Conservation (phyloP, 495 filamentous ascomycete species). For the Penicillium riverlandense region DNA sequence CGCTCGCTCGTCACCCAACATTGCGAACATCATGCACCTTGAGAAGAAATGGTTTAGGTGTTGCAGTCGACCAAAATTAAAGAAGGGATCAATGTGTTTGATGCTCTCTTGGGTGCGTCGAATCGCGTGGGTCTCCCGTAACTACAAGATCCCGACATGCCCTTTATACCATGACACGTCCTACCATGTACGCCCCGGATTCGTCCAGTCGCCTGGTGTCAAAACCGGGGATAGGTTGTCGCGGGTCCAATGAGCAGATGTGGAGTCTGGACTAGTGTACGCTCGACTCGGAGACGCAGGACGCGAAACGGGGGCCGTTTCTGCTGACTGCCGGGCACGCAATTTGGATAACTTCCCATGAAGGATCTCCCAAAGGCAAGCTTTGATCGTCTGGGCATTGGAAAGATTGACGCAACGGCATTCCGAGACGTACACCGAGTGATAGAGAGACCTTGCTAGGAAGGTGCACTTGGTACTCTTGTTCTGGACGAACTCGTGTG, state of each 20-base stretch:
- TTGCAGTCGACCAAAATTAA: not conserved
- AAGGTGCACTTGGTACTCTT: too few species aligned
- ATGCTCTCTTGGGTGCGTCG: not conserved
- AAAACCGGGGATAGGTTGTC: not conserved
- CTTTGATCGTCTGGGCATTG: too few species aligned
- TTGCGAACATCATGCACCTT: not conserved
- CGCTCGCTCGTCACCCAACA: not conserved
- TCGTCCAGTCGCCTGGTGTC: not conserved
- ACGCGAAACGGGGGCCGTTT: not conserved
- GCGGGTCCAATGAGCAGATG: not conserved
- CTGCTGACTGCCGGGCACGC: not conserved
- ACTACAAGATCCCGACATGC: not conserved
- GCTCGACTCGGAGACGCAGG: not conserved
- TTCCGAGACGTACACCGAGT: too few species aligned
- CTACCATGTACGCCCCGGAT: not conserved
- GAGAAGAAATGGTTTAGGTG: not conserved
- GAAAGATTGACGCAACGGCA: too few species aligned
- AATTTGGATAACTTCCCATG: not conserved
- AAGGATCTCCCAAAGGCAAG: not conserved
- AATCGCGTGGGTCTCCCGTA: not conserved
- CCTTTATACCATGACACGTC: not conserved
- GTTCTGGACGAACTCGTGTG: too few species aligned
- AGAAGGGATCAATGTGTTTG: not conserved
- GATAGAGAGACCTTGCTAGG: too few species aligned
- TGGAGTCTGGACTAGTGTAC: not conserved